Evolutionary conservation across 768 basidiomycete genomes (phyloP).

Genomic region (Mycena chlorophos): DNA sequence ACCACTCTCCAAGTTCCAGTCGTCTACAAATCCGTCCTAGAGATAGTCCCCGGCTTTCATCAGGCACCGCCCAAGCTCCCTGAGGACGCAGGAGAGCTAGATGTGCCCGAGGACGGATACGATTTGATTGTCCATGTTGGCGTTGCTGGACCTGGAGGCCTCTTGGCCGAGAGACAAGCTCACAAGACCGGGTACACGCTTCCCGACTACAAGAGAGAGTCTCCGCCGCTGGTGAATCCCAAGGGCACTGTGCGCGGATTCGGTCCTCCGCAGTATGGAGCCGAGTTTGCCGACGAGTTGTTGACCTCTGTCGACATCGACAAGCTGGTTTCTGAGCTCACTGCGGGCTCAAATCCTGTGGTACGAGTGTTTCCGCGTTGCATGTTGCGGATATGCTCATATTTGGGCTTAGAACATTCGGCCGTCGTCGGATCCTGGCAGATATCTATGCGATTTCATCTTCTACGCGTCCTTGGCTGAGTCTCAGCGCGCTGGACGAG

Average conservation of each 20-base stretch:
- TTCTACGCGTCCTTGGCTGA: conserved; percentile 78
- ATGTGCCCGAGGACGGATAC: conserved; percentile 17
- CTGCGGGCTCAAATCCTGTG: conserved; percentile 14
- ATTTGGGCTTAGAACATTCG: conserved; percentile 58
- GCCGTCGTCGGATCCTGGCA: conserved; percentile 73
- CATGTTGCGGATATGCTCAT: conserved; percentile 5
- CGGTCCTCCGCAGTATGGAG: conserved; percentile 11
- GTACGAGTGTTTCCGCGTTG: neutral
- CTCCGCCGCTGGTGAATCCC: conserved; percentile 10
- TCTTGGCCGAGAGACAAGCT: conserved; percentile 15
- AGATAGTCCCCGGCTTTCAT: conserved; percentile 15
- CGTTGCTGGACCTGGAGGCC: conserved; percentile 10
- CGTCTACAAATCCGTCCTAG: conserved; percentile 17
- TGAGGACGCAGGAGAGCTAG: conserved; percentile 5
- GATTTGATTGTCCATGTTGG: conserved; percentile 21
- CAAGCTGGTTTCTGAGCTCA: conserved; percentile 13
- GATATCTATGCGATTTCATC: conserved; percentile 75
- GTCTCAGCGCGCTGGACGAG: conserved; percentile 49
- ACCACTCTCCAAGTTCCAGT: conserved; percentile 19
- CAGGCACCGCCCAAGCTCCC: conserved; percentile 13
- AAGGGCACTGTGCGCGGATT: conserved; percentile 14
- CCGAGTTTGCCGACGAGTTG: conserved; percentile 19
- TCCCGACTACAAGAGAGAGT: conserved; percentile 15
- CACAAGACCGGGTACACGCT: conserved; percentile 22
- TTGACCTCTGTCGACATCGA: conserved; percentile 17